Conservation (phyloP, 202 grass and related monocot genomes). For the Setaria italica region DNA sequence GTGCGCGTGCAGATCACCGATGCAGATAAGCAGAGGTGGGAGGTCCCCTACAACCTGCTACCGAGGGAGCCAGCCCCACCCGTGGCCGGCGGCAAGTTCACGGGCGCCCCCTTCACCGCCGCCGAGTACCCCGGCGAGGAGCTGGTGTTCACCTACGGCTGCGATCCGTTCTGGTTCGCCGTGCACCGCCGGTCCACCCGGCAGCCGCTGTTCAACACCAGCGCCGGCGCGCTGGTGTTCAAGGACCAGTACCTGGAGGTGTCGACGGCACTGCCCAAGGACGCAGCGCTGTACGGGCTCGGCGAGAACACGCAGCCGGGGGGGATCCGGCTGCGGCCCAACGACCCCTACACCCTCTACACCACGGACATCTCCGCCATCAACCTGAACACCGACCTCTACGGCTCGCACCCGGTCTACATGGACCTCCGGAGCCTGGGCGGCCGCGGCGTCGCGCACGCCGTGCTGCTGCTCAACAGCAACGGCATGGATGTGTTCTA, state of each 20-base stretch:
- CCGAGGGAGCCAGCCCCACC: slow-evolving; percentile 63
- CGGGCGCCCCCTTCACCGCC: slow-evolving; percentile 46
- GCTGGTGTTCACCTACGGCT: slow-evolving; percentile 68
- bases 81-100: slow-evolving; percentile 16
- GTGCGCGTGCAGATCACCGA: slow-evolving; percentile 86
- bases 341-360: slow-evolving; percentile 89
- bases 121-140: slow-evolving; percentile 64
- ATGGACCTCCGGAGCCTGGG: slow-evolving; percentile 74
- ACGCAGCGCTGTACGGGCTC: slow-evolving; percentile 82
- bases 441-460: slow-evolving; percentile 70
- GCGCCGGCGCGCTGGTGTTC: slow-evolving; percentile 66
- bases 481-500: slow-evolving; percentile 98
- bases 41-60: slow-evolving; percentile 90
- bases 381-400: slow-evolving; percentile 93
- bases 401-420: slow-evolving; percentile 94
- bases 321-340: slow-evolving; percentile 76
- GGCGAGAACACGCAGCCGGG: slow-evolving; percentile 91
- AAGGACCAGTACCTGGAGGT: slow-evolving; percentile 96
- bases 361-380: slow-evolving; percentile 88
- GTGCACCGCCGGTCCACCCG: slow-evolving; percentile 65
- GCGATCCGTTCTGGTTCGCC: slow-evolving; percentile 79
- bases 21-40: slow-evolving; percentile 82
- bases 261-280: slow-evolving; percentile 62
- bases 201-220: slow-evolving; percentile 83
- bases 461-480: slow-evolving; percentile 91